Base-by-base conservation (phyloP, 192 early-diverging fungal species). In the Podila clonocystis region DNA sequence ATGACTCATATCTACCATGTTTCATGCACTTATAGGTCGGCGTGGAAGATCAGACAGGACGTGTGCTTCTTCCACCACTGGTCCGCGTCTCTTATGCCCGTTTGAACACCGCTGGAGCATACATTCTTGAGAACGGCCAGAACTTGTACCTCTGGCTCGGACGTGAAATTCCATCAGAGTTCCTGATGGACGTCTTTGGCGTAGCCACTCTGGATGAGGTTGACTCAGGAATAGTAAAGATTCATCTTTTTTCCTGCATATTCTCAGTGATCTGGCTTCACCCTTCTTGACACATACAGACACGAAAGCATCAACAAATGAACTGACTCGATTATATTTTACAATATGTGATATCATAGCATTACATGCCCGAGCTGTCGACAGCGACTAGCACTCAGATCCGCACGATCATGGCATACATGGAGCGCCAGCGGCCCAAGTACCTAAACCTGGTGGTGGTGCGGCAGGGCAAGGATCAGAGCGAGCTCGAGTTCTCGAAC, bases 101-200 rank as follows among this genome's bases (percentile, higher is more conserved):
- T 38, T 75, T 99, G 33, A 90, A 95, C 50, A 83, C 89, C 0
- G 75, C 82, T 12, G 97, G 97, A 9, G 91, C 92, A 5, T 99
- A 97, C 82, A 58, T 98, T 49, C 74, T 97, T 62, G 96, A 97
- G 82, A 96, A 95, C 72, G 92, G 94, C 13, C 87, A 93, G 62
- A 71, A 73, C 58, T 72, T 96, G 84, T 90, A 89, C 64, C 75
- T 98, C 26, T 99, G 96, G 96, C 72, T 99, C 24, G 98, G 98
- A 9, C 86, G 91, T 11, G 85, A 95, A 66, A 65, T 90, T 12
- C 62, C 93, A 9, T 49, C 85, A 8, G 85, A 91, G 31, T 88
- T 93, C 63, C 65, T 99, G 22, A 84, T 85, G 64, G 88, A 88
- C 19, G 85, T 96, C 22, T 95, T 99, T 87, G 97, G 96, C 17